A percentile compares a stretch with the other conserved stretches of the same genome.
Conservation (phyloP, 306 rosid species). For the Rubus parviflorus region DNA sequence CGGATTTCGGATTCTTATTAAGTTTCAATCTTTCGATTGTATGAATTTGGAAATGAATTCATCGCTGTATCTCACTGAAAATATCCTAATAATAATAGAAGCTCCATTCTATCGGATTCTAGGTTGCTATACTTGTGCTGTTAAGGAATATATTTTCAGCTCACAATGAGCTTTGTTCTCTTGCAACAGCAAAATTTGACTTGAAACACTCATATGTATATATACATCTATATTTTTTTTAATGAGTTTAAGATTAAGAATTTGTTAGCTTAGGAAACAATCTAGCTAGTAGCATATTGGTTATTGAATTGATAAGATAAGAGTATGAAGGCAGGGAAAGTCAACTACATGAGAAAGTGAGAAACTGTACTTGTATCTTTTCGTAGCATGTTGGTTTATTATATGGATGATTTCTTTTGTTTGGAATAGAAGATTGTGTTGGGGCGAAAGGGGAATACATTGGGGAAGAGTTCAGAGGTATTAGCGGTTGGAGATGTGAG, state of each 20-base stretch:
- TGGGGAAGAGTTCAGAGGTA: background rate
- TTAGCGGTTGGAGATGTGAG: background rate
- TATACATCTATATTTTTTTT: background rate
- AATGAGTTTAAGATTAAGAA: background rate
- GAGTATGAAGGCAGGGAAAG: background rate
- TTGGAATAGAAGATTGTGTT: background rate
- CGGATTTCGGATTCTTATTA: slow-evolving; percentile 10
- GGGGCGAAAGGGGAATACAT: background rate
- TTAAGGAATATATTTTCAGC: background rate
- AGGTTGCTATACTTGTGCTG: background rate
- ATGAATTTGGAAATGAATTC: background rate
- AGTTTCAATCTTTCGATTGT: background rate
- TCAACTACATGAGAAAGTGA: slow-evolving; percentile 5
- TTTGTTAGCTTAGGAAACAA: background rate
- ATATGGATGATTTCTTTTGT: background rate
- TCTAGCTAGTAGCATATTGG: background rate
- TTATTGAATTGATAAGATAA: background rate
- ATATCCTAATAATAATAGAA: no score
- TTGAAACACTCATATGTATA: background rate
- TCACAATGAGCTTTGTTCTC: background rate
- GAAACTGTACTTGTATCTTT: background rate
- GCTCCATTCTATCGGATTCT: background rate
- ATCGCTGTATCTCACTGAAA: background rate
- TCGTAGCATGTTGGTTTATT: no score
- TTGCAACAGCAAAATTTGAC: background rate